Percentiles rank a stretch among this genome's conserved stretches.
These are phyloP conservation scores for Houttuynia cordata DNA, from an alignment of 164 flowering plant species.

Conservation along the genomic window DNA sequence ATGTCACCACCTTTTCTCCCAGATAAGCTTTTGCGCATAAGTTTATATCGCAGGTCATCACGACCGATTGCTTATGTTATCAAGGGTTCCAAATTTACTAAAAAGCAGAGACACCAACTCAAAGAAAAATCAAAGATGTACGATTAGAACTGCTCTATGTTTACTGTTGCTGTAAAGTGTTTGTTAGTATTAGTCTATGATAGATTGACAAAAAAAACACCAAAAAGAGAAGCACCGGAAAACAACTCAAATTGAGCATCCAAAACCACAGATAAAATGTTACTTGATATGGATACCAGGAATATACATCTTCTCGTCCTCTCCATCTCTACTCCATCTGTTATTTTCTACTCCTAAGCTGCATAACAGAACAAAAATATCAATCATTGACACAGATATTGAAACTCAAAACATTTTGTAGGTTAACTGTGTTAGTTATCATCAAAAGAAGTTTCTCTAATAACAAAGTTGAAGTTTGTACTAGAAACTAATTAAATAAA, in stretches of 20 bases:
- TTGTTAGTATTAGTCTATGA: too few species aligned
- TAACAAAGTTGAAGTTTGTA: too few species aligned
- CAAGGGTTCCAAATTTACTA: conserved; percentile 14
- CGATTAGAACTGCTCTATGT: not conserved
- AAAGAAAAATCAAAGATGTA: conserved; percentile 4
- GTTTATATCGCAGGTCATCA: conserved; percentile 62
- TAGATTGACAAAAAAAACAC: too few species aligned
- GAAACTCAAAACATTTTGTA: too few species aligned
- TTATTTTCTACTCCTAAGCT: not conserved
- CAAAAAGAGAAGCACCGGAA: not conserved
- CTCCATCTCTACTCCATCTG: not conserved
- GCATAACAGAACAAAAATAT: not conserved
- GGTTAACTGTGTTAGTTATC: too few species aligned
- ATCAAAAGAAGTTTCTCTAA: too few species aligned
- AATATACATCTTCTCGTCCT: not conserved
- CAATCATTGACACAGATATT: too few species aligned
- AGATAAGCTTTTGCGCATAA: conserved; percentile 39
- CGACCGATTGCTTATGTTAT: conserved; percentile 25
- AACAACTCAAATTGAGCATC: not conserved
- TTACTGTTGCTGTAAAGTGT: not conserved
- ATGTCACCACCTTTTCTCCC: conserved; percentile 16
- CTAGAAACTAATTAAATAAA: too few species aligned
- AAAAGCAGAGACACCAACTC: not conserved
- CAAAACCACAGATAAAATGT: not conserved
- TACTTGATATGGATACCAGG: not conserved